A percentile compares a stretch with the other conserved stretches of the same genome.
These are phyloP conservation scores for Yamadazyma trypodendri DNA, from an alignment of 1,139 yeast species.

Conservation along the genomic window DNA sequence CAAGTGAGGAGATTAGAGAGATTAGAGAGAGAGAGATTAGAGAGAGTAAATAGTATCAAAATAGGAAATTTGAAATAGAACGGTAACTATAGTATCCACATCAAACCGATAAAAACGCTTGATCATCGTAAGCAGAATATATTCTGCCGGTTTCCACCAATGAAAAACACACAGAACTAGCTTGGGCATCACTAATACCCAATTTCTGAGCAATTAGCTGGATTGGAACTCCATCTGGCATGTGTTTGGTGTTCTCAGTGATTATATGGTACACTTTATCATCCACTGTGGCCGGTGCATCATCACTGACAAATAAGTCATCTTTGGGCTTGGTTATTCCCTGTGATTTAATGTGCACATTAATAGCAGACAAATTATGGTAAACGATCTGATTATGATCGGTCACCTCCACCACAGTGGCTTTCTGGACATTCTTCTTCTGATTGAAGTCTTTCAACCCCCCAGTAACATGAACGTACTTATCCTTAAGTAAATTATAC, in stretches of 20 bases:
- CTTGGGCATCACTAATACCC: conserved; percentile 48
- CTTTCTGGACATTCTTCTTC: conserved; percentile 64
- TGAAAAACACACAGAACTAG: conserved; percentile 46
- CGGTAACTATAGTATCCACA: background rate
- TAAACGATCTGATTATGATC: conserved; percentile 77
- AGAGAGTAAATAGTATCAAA: too few relatives aligned
- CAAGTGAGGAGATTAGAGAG: too few relatives aligned
- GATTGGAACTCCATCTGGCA: conserved; percentile 74
- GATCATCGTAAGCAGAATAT: conserved; percentile 67
- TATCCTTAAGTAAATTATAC: conserved; percentile 27
- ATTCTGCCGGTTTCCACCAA: conserved; percentile 65
- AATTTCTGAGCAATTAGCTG: conserved; percentile 58
- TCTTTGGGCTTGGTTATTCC: conserved; percentile 25
- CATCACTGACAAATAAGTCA: conserved; percentile 46
- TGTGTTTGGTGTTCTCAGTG: conserved; percentile 50
- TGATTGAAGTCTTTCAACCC: conserved; percentile 69
- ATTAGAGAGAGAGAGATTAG: too few relatives aligned
- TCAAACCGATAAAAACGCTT: conserved; percentile 53
- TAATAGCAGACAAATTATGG: conserved; percentile 73
- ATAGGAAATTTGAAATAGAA: too few relatives aligned
- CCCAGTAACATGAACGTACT: conserved; percentile 71
- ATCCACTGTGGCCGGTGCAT: conserved; percentile 23
- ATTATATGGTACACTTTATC: conserved; percentile 52
- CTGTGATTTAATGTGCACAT: conserved; percentile 57
- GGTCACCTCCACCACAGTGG: conserved; percentile 56